These are phyloP conservation scores for Diutina neorugosa DNA, from an alignment of 1,139 yeast genomes.

Conservation along the genomic window DNA sequence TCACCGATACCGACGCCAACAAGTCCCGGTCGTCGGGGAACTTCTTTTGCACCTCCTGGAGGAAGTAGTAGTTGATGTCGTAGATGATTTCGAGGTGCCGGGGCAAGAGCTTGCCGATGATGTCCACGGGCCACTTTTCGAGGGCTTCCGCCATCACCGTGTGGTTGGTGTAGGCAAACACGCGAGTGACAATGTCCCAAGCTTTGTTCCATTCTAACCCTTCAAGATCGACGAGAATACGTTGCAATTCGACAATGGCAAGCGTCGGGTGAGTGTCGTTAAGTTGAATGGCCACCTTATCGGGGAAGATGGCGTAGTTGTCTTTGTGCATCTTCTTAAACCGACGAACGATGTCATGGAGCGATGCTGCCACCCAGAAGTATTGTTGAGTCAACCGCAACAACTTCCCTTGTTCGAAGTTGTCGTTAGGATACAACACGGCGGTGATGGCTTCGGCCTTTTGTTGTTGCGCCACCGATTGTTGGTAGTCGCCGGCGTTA, in stretches of 20 bases:
- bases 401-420: slow-evolving; percentile 84
- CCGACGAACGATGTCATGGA: slow-evolving; percentile 84
- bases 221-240: slow-evolving; percentile 77
- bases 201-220: slow-evolving; percentile 73
- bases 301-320: slow-evolving; percentile 76
- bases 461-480: slow-evolving; percentile 76
- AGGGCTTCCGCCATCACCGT: slow-evolving; percentile 92
- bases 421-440: slow-evolving; percentile 86
- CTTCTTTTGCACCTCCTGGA: slow-evolving; percentile 59
- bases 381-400: slow-evolving; percentile 90
- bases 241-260: slow-evolving; percentile 82
- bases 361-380: slow-evolving; percentile 93
- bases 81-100: slow-evolving; percentile 87
- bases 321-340: slow-evolving; percentile 63
- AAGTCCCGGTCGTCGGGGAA: slow-evolving; percentile 67
- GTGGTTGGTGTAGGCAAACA: slow-evolving; percentile 90
- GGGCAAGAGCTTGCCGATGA: slow-evolving; percentile 69
- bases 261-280: slow-evolving; percentile 94
- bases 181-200: slow-evolving; percentile 70
- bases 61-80: slow-evolving; percentile 71
- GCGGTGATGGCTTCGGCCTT: slow-evolving; percentile 87
- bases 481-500: slow-evolving; percentile 83
- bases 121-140: slow-evolving; percentile 89
- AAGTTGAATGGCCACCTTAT: slow-evolving; percentile 81
- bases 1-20: slow-evolving; percentile 61